Evolutionary conservation across 768 basidiomycete genomes (phyloP), one percentile per base, ranked within the genome.

Genomic region (Boletus vinaceobasis): DNA sequence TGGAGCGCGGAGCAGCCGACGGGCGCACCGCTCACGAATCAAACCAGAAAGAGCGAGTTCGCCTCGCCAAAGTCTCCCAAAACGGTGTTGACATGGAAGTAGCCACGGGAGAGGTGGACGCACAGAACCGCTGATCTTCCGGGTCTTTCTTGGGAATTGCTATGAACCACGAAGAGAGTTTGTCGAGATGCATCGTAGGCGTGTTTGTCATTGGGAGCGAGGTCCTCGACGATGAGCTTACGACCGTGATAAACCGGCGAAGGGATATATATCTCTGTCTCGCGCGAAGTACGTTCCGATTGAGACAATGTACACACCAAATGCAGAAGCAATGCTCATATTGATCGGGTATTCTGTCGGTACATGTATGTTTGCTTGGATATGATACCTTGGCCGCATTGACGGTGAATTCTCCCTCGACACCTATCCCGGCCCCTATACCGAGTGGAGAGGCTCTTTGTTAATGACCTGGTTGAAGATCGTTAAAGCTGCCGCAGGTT

Each of bases 251-350:
- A 76, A 36, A 93, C 73, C 57, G 79, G 66, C 1, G 82, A 79
- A 0, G 93, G 91, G 8, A 92, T 59, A 72, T 86, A 96, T 31
- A 95, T 83, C 71, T 93, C 90, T n/a, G 91, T 92, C 64, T 88
- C 84, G 44, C 76, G 69, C n/a, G 84, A 78, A 7, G 39, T 48
- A 98, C 66, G 60, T 98, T 35, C 76, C 81, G 1, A 77, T 95
- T 56, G 71, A 73, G 59, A 98, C 93, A 9, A 93, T 98, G 85
- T 91, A 94, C 63, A 77, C 78, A 26, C 72, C 79, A 1, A 75
- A 86, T 52, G 43, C 55, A 35, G 61, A 71, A 35, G 86, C 90
- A 7, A 77, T 95, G 76, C 52, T 73, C 6, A 79, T 94, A 37
- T 70, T 98, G 10, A 58, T 72, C 5, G 64, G 64, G 6, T 98